Base-by-base conservation (phyloP, 2,329 filamentous ascomycete species). In the Monilinia polystroma region DNA sequence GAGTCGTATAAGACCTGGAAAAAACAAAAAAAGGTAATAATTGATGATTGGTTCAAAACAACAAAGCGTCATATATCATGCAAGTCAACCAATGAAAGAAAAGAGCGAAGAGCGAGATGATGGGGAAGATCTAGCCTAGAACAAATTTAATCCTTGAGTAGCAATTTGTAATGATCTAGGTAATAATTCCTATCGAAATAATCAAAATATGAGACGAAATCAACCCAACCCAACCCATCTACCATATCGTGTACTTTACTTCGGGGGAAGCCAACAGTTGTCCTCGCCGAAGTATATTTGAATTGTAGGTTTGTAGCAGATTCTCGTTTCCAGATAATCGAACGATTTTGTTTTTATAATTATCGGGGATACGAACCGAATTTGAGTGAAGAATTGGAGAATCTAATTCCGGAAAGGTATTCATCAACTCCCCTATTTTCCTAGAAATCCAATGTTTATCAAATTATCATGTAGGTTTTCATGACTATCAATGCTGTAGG, bases 1-100 rank as follows among this genome's bases (percentile, higher is more conserved):
- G 63, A 68, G 60, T 68, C 47, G 66, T 66, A 54, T 49, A 32
- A 52, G 26, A 51, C n/a, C 29, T 35, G 49, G 38, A 45, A 64
- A 64, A 43, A 16, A 16, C 16, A 41, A 41, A 43, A 26, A 43
- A 26, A 11, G 3, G 41, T 7, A 52, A 45, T 2, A 10, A 23
- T 59, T 20, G 14, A n/a, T 51, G 29, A 65, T 65, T 65, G 54
- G 63, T 59, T 29, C 54, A 51, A 65, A 59, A 65, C 20, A 23
- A 59, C 14, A 53, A 26, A 65, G 63, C 63, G 32, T 65, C 54
- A 65, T 64, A 16, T 29, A 32, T n/a, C 23, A 12, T 59, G 14
- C 63, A 29, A n/a, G 43, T 20, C 2, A 18, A 43, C 53, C 54
- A 65, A 65, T 65, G 18, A 43, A 16, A 54, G 32, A 52, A 63